Conservation (phyloP, 345 rosid genomes). For the Erysimum cheiranthoides region DNA sequence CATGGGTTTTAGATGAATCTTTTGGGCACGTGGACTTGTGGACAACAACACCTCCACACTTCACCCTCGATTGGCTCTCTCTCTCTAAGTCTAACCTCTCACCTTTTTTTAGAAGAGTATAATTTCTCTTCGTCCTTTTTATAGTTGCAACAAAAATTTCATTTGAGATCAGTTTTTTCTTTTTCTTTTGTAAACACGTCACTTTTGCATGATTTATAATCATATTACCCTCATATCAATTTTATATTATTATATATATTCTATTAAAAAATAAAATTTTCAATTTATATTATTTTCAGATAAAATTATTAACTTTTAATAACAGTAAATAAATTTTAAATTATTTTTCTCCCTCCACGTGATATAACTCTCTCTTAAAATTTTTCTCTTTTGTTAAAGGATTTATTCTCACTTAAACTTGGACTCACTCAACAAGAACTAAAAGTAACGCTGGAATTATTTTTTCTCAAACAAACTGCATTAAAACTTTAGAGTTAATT, state of each 20-base stretch:
- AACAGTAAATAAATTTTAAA: neutral
- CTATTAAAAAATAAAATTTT: no score
- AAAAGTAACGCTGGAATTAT: neutral
- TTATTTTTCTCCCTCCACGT: neutral
- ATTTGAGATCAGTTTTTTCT: neutral
- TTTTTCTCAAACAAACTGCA: no score
- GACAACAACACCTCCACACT: constrained; percentile 15
- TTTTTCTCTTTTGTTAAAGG: neutral
- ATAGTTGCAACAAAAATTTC: no score
- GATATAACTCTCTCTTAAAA: neutral
- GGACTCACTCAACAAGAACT: neutral
- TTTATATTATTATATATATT: neutral
- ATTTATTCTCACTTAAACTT: neutral
- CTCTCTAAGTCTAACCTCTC: neutral
- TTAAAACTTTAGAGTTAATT: neutral
- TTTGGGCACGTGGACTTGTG: constrained; percentile 34
- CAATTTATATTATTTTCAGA: neutral
- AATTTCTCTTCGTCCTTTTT: neutral
- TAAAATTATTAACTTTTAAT: no score
- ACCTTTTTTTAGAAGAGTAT: neutral
- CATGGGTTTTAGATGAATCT: constrained; percentile 13
- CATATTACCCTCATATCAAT: neutral
- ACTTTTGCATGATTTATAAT: neutral
- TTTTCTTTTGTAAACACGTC: no score
- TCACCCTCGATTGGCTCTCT: constrained; percentile 10